Evolutionary conservation across 2,329 filamentous ascomycete species (phyloP), one percentile per base, ranked within the genome.

Genomic region (Ampelomyces quisqualis): DNA sequence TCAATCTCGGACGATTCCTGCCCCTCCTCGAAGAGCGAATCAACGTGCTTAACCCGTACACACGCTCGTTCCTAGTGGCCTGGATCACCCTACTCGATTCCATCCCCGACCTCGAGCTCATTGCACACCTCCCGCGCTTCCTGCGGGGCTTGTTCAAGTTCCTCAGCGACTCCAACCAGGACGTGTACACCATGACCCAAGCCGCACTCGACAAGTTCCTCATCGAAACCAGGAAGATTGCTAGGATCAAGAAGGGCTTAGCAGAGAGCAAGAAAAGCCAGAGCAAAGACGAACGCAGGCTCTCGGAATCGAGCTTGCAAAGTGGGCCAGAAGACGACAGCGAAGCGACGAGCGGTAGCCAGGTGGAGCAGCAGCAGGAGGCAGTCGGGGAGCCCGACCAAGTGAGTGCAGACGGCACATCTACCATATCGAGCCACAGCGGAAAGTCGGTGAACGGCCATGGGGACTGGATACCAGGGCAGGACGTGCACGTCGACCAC

Each of bases 11-110:
- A 14, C 82, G 82, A 17, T 98, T 98, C 67, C 93, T 98, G 35
- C 93, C 94, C 1, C 77, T 98, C 10, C 79, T 98, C 14, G 89
- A 94, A 67, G 91, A 98, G 64, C 83, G 93, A 35, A 96, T 98
- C 43, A 88, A 88, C 70, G 91, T 96, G 19, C 80, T 95, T 45
- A 96, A 95, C 59, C 90, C 94, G 0, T 97, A 94, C 64, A 96
- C 91, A 3, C 80, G 93, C 35, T 95, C 88, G 10, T 98, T 98
- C 58, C 77, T 98, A 10, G 93, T 98, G 2, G 90, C 89, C 21
- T 98, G 93, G 93, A 88, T 98, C 43, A 94, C 86, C 3, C 72
- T 98, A 11, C 77, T 98, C 14, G 93, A 98, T 67, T 96, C 90
- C 1, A 97, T 98, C 55, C 93, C 93, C 0, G 94, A 98, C 62